Percentiles rank a stretch among this genome's conserved stretches.
phyloP scores from a whole-genome alignment of 176 grass and related monocot genomes.

The Themeda triandra region DNA sequence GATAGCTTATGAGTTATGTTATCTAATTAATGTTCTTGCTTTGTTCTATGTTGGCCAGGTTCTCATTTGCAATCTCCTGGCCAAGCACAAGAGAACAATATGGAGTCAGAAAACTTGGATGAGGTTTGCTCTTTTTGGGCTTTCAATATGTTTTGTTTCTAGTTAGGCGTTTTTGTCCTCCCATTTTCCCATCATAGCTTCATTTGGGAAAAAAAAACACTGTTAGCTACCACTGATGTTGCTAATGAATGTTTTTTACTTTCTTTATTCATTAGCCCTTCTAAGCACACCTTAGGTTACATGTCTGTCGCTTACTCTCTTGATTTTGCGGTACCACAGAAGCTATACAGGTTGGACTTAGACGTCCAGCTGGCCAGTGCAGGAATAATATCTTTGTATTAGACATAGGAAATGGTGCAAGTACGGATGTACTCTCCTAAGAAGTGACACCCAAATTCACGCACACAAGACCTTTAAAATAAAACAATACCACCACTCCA shows the following conservation, averaged over 20 bases:
- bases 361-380: background rate
- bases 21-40: constrained; percentile 4
- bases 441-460: background rate
- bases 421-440: background rate
- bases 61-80: constrained; percentile 30
- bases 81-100: constrained; percentile 32
- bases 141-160: constrained; percentile 10
- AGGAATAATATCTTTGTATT: background rate
- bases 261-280: background rate
- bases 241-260: background rate
- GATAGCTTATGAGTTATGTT: background rate
- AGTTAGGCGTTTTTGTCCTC: background rate
- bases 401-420: background rate
- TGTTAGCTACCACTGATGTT: background rate
- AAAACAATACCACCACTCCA: background rate
- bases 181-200: background rate
- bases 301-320: background rate
- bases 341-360: background rate
- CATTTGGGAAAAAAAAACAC: background rate
- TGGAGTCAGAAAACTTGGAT: constrained; percentile 28
- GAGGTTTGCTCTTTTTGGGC: constrained; percentile 44
- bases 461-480: background rate
- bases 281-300: background rate
- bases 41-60: constrained; percentile 26
- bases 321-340: background rate